These are phyloP conservation scores for Gaillardinia entomophila DNA, from an alignment of 805 yeast genomes.

Conservation along the genomic window DNA sequence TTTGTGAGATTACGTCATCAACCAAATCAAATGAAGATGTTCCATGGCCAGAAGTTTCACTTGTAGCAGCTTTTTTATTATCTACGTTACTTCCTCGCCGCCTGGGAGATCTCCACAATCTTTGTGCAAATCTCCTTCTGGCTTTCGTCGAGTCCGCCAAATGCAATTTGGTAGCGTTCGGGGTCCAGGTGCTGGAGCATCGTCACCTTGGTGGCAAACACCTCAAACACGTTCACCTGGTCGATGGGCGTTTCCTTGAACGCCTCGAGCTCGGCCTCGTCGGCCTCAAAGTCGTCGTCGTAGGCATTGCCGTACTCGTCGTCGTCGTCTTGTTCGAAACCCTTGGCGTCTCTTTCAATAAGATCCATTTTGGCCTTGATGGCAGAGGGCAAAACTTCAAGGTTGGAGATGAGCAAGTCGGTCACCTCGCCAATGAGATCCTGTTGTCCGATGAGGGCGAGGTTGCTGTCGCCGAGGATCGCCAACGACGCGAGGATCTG, in stretches of 20 bases:
- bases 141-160: slow-evolving; percentile 32
- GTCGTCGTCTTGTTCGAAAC: slow-evolving; percentile 6
- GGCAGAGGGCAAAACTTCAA: slow-evolving; percentile 44
- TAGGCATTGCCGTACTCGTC: slow-evolving; percentile 2
- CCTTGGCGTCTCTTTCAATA: slow-evolving; percentile 1
- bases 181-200: slow-evolving; percentile 44
- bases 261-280: slow-evolving; percentile 79
- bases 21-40: too few relatives aligned
- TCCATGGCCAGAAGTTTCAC: too few relatives aligned
- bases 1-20: too few relatives aligned
- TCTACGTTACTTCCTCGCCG: neutral
- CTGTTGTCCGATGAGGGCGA: slow-evolving; percentile 22
- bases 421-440: slow-evolving; percentile 32
- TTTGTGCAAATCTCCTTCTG: slow-evolving; percentile 28
- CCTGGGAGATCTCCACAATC: slow-evolving; percentile 17
- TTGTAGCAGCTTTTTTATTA: neutral
- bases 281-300: slow-evolving; percentile 37
- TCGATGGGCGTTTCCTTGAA: slow-evolving; percentile 77
- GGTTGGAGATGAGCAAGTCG: slow-evolving; percentile 34
- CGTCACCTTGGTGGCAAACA: slow-evolving; percentile 52
- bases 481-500: slow-evolving; percentile 44
- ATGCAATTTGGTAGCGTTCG: slow-evolving; percentile 42
- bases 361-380: slow-evolving; percentile 42
- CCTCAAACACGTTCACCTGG: slow-evolving; percentile 61
- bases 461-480: slow-evolving; percentile 26